Base-by-base conservation (phyloP, 352 stramenopile species). In the Phytophthora foliorum region DNA sequence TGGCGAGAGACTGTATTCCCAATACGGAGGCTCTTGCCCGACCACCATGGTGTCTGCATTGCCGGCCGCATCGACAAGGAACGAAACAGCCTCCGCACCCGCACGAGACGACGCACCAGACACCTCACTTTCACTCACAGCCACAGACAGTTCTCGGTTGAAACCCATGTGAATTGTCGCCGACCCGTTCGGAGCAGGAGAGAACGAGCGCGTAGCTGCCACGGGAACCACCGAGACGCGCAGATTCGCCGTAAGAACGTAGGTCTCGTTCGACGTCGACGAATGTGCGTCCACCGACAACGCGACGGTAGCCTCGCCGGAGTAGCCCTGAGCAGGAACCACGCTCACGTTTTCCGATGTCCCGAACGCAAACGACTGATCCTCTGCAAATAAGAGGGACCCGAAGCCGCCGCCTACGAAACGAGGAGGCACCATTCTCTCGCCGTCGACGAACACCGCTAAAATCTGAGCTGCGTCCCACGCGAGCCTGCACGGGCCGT, bases 81-180 rank as follows among this genome's bases (percentile, higher is more conserved):
- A 57, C 0, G 32, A 49, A 49, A 57, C 51, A 13, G 56, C 10
- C 17, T 67, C 64, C 45, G 41, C 24, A n/a, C 32, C 14, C 10
- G 17, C 13, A 25, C 21, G 24, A 27, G 22, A n/a, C 3, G 27
- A n/a, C 31, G 36, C 21, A 19, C 56, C 45, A 7, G 13, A 50
- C 7, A n/a, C 59, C 10, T 32, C 48, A 10, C 39, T 45, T 6
- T 64, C 55, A 25, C 24, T 57, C 60, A 69, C 60, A 3, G 19
- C 31, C 32, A 74, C 42, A 29, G 52, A 38, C 44, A 74, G n/a
- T 38, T 70, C 27, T n/a, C 39, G 52, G 34, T 74, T 74, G 49
- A 67, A 74, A 0, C 67, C 60, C 53, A 67, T 2, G 31, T 62
- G 53, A 29, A 70, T 66, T 38, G 55, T 0, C 22, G 38, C 48